Conservation (phyloP, 2,329 filamentous ascomycete species). For the Fusarium guadeloupense region DNA sequence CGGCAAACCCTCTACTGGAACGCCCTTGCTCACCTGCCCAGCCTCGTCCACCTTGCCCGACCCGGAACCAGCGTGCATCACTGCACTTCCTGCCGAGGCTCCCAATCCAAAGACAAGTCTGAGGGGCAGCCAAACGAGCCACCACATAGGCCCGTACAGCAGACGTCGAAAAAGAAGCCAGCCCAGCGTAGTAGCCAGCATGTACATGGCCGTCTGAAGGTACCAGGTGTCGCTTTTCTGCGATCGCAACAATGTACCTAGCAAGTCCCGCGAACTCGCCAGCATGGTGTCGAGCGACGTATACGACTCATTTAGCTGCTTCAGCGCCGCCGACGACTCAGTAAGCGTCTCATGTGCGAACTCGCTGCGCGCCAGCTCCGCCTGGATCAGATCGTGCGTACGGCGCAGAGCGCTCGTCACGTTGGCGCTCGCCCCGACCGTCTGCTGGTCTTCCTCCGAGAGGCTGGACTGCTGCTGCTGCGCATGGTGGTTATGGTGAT, state of each 20-base stretch:
- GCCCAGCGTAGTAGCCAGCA: constrained; percentile 77
- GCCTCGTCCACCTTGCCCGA: constrained; percentile 40
- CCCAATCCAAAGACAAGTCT: constrained; percentile 69
- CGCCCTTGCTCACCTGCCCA: constrained; percentile 42
- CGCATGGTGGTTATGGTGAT: constrained; percentile 36
- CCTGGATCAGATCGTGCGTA: constrained; percentile 86
- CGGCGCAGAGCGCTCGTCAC: constrained; percentile 85
- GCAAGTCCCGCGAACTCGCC: constrained; percentile 75
- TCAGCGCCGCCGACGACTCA: constrained; percentile 84
- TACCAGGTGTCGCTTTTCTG: constrained; percentile 99
- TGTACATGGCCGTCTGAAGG: constrained; percentile 86
- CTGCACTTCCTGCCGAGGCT: constrained; percentile 63
- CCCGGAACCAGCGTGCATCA: constrained; percentile 52
- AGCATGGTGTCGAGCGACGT: constrained; percentile 80
- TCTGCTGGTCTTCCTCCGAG: constrained; percentile 75
- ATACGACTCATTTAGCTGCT: constrained; percentile 83
- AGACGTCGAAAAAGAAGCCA: constrained; percentile 90
- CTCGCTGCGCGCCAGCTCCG: constrained; percentile 84
- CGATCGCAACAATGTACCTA: constrained; percentile 81
- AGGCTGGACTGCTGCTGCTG: constrained; percentile 51
- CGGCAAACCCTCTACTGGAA: constrained; percentile 48
- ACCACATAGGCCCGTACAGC: constrained; percentile 89
- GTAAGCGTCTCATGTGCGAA: constrained; percentile 91
- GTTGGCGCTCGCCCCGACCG: constrained; percentile 79
- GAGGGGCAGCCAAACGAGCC: constrained; percentile 86